Percentiles rank a stretch among this genome's conserved stretches.
phyloP scores from a whole-genome alignment of 2,329 filamentous ascomycete species.

The Aspergillus quadricinctus region DNA sequence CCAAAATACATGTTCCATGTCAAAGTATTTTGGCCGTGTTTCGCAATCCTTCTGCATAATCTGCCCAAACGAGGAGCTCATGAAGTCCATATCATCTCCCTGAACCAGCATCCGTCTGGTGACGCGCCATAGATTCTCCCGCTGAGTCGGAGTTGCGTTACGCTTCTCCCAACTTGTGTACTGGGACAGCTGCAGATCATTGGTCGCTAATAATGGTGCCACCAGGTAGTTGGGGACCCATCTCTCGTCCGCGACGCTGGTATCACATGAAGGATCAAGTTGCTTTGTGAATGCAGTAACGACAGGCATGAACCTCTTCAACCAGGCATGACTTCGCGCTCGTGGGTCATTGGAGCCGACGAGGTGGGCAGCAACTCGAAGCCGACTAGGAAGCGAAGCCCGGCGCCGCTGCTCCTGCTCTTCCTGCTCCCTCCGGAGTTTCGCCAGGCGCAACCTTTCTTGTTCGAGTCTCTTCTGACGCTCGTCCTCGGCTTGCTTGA shows the following conservation, averaged over 20 bases:
- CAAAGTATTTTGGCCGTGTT: conserved; percentile 45
- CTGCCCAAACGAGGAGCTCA: conserved; percentile 35
- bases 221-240: conserved; percentile 49
- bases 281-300: conserved; percentile 42
- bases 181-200: conserved; percentile 47
- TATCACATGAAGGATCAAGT: conserved; percentile 37
- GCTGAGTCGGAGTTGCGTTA: conserved; percentile 39
- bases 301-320: conserved; percentile 45
- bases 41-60: conserved; percentile 40
- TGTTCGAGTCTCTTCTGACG: conserved; percentile 40
- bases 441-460: conserved; percentile 40
- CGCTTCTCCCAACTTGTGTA: conserved; percentile 47
- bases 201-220: conserved; percentile 46
- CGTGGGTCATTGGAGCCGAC: conserved; percentile 40
- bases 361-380: conserved; percentile 43
- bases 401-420: conserved; percentile 45
- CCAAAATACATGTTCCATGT: conserved; percentile 50
- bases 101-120: conserved; percentile 44
- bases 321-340: conserved; percentile 41
- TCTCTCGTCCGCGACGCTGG: conserved; percentile 37
- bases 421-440: conserved; percentile 41
- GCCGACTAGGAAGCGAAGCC: conserved; percentile 43
- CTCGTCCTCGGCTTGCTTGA: conserved; percentile 45
- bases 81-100: conserved; percentile 34
- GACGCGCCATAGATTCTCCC: conserved; percentile 46